These are phyloP conservation scores for Penicillium paneum DNA, from an alignment of 2,329 filamentous ascomycete genomes.

Conservation along the genomic window DNA sequence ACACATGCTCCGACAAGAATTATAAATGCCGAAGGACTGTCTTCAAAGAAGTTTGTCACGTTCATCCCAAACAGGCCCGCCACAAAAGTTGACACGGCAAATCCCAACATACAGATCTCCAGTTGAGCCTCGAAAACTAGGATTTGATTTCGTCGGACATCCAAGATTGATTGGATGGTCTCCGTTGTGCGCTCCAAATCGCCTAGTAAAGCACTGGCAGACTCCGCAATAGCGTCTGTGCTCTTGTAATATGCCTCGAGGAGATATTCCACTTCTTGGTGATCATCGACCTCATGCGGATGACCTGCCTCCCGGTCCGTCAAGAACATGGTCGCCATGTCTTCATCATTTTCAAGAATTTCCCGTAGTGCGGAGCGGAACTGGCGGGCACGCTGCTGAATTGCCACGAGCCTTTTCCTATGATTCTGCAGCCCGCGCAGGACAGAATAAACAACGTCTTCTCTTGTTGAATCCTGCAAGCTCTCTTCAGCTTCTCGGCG, in stretches of 20 bases:
- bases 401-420: conserved; percentile 23
- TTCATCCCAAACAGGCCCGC: conserved; percentile 41
- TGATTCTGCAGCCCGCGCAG: conserved; percentile 30
- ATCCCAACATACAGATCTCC: conserved; percentile 36
- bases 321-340: conserved; percentile 39
- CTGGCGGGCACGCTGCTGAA: conserved; percentile 35
- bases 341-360: conserved; percentile 35
- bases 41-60: conserved; percentile 37
- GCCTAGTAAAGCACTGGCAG: conserved; percentile 23
- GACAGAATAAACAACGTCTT: conserved; percentile 19
- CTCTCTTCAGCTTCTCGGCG: conserved; percentile 19
- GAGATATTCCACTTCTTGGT: conserved; percentile 40
- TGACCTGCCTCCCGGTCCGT: conserved; percentile 30
- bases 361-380: conserved; percentile 35
- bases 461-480: conserved; percentile 17
- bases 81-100: conserved; percentile 37
- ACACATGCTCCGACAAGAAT: conserved; percentile 19
- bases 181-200: conserved; percentile 34
- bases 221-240: conserved; percentile 34
- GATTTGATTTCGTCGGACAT: conserved; percentile 40
- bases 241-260: conserved; percentile 39
- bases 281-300: conserved; percentile 30
- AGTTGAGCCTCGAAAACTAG: conserved; percentile 39
- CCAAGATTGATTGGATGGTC: conserved; percentile 33
- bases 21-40: conserved; percentile 30